Evolutionary conservation across 768 basidiomycete species (phyloP), one percentile per base, ranked within the genome.

Genomic region (Tricholoma flavovirens): DNA sequence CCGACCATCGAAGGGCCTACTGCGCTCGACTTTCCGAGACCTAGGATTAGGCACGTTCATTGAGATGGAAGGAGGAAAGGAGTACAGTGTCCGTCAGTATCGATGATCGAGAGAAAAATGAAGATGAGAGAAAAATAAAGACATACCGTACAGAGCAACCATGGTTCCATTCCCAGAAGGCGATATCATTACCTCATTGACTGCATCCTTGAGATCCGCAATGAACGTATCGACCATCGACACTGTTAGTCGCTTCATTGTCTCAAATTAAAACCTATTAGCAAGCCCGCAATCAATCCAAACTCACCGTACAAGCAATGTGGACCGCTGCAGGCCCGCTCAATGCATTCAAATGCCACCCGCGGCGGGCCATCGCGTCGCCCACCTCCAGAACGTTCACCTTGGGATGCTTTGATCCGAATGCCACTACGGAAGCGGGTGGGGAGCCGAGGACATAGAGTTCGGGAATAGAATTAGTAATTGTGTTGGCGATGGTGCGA

Each of bases 311-410:
- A 71, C 88, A 89, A 33, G 94, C 94, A 61, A 98, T 90, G 71
- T 99, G 97, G 42, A 98, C 78, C 8, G 87, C 93, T 10, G 88
- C 75, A 1, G 94, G 93, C 9, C 82, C 77, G 42, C 76, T 80
- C 55, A 99, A 69, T 12, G 86, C 94, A 65, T 93, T 98, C 60
- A 99, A 65, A 73, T 96, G 91, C 93, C 95, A 98, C 2, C 95
- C 97, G 38, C 78, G 76, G 67, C 84, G 81, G 24, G 80, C 72
- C 93, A 98, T 95, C 56, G 74, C 77, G 71, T 97, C 96, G 0
- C 96, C 96, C 0, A 99, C 87, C 63, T 91, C 91, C 55, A 92
- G 77, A n/a, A 89, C 81, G 65, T 89, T 87, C 17, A 93, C 72
- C 56, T 72, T 74, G 5, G 75, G 76, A 64, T 83, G 78, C 53